Base-by-base conservation (phyloP, 108 stramenopile species). In the Stephanodiscus triporus region DNA sequence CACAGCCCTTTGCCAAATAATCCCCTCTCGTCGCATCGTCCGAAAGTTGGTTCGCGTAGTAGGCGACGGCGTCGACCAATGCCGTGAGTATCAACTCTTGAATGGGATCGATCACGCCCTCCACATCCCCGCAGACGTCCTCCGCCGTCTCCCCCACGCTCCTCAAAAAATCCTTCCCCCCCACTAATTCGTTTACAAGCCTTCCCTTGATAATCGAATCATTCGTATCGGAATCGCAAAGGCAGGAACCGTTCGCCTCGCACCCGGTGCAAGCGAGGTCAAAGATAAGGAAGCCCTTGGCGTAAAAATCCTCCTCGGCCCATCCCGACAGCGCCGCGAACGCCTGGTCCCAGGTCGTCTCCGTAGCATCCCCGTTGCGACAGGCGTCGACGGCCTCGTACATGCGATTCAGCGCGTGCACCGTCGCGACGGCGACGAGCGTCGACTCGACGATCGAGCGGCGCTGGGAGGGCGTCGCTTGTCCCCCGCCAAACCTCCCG, bases 331-430 rank as follows among this genome's bases (percentile, higher is more conserved):
- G 36, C 13, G 82, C 68, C 16, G 94, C 90, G 1, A 85, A 86
- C 23, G 82, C 90, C 55, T 61, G 66, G 68, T 95, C 91, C 91
- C 93, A 94, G 9, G 61, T 65, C 8, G 54, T 47, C 34, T 81
- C 86, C 17, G 30, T 42, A 16, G 19, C 3, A 8, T 61, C 63
- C 14, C 13, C 22, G 4, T n/a, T n/a, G n/a, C 38, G 45, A 63
- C 94, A 95, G 49, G 54, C 70, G 29, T 84, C 84, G 20, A 90
- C 68, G 17, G 90, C 86, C 34, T 87, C 88, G 66, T 87, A 86
- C 66, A 91, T 75, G 30, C 68, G 66, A 71, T 87, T 82, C 32
- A 7, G 86, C 87, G 59, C 87, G 49, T 87, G 89, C 54, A 86
- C 63, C 2, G 91, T 77, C 67, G 89, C 63, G 29, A 73, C 77